Evolutionary conservation across 2,329 filamentous ascomycete species (phyloP).

Genomic region (Colletotrichum magnum): DNA sequence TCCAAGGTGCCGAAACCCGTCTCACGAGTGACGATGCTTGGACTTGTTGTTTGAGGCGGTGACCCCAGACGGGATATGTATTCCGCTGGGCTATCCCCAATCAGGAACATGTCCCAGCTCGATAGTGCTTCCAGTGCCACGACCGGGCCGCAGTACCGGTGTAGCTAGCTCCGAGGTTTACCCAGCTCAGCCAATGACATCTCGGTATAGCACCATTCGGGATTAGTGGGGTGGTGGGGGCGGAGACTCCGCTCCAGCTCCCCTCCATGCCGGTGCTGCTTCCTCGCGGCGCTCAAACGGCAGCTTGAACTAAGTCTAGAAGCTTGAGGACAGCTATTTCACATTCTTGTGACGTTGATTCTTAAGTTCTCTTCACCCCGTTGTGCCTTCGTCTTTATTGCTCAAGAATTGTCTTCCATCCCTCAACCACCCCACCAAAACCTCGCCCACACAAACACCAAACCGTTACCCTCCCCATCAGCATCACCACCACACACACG

Average conservation of each 20-base stretch:
- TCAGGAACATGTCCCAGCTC: not conserved
- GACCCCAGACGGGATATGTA: slow-evolving; percentile 10
- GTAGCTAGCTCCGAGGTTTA: not conserved
- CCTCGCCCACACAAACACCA: not conserved
- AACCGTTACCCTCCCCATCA: not conserved
- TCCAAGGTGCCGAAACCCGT: not conserved
- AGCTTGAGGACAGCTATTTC: not conserved
- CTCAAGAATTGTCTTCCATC: not conserved
- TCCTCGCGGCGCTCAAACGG: not conserved
- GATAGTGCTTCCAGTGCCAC: too few species aligned
- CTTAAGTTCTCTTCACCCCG: not conserved
- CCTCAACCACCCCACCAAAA: not conserved
- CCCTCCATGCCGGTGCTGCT: not conserved
- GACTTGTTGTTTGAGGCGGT: not conserved
- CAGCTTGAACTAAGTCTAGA: not conserved
- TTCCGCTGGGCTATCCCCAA: not conserved
- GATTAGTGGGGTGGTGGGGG: not conserved
- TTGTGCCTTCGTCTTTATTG: not conserved
- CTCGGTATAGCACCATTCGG: not conserved
- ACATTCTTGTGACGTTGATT: not conserved
- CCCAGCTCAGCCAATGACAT: not conserved
- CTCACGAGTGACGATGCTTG: too few species aligned
- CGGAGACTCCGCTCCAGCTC: slow-evolving; percentile 19
- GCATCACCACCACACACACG: not conserved
- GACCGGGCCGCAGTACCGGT: not conserved